Base-by-base conservation (phyloP, 2,329 filamentous ascomycete genomes). In the Trichoderma atrobrunneum region DNA sequence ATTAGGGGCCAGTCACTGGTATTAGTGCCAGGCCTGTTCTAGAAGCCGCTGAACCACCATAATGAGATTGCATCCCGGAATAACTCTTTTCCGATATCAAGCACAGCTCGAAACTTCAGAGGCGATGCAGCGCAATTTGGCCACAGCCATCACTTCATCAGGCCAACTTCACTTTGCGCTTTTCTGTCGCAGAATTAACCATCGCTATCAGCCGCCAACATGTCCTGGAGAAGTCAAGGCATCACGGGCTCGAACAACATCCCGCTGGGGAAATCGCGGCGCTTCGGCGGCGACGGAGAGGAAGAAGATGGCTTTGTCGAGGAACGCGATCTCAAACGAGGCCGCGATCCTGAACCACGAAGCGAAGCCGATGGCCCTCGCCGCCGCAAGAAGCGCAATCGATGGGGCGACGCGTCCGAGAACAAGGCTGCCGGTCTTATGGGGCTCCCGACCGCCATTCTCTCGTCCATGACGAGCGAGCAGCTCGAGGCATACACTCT, bases 201-300 rank as follows among this genome's bases (percentile, higher is more conserved):
- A 36, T 43, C 34, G 48, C 59, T 34, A 70, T 56, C 60, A 48
- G 34, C 72, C 39, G 57, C 67, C 78, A 85, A 75, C 7, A 91
- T 92, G 90, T 86, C 90, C 78, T 91, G 90, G 90, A 86, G 89
- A 85, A 89, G 84, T 72, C 89, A 91, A 82, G 96, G 96, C 77
- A 97, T 97, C 81, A 99, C 96, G 24, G 96, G 96, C 67, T 98
- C 97, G 59, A 99, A 99, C 84, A 98, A 98, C 80, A 97, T 99
- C 78, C 96, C 96, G 73, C 86, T 99, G 74, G 96, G 96, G 67
- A 97, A 90, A 77, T 90, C 93, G 78, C 92, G 95, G 74, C 94
- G 97, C 77, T 92, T 90, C 73, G 92, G 88, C 76, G 91, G 89
- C 63, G 89, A 92, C 63, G 89, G 92, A 7, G 79, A 79, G 18